Evolutionary conservation across 768 basidiomycete species (phyloP), one percentile per base, ranked within the genome.

Genomic region (Leccinellum albellum): DNA sequence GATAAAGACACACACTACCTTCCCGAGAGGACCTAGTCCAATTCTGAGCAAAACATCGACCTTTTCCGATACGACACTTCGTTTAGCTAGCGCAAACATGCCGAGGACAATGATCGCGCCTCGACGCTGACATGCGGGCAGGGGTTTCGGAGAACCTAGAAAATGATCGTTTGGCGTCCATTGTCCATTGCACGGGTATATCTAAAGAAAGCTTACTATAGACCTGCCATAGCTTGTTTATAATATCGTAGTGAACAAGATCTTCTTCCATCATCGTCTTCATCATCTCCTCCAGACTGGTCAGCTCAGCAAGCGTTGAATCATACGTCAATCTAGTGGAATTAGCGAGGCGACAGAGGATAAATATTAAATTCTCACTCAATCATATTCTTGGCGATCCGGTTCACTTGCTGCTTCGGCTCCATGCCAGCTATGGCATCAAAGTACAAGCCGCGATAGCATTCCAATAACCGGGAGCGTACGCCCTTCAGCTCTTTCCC

Each of bases 101-200:
- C 96, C 92, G n/a, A 99, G 79, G 51, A 98, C 88, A 66, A 95
- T 94, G 63, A 98, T 94, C 0, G 96, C 91, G 0, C 95, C 97
- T 44, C 93, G 83, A n/a, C 96, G 81, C 70, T 98, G 97, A 35
- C 80, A 79, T 59, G 84, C 84, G 0, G 93, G 93, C 32, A 99
- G 78, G 10, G 81, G 78, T 62, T 82, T 82, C 8, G 85, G 80
- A 10, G 87, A 86, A 65, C 89, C 95, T 97, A 37, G 8, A 45
- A 53, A 35, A 37, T 17, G 6, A 28, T 24, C 15, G 44, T 60
- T 17, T 2, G 21, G 15, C 13, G 4, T 33, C 4, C 5, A 6
- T 31, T 28, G 4, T 33, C 4, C 5, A 6, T 31, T 28, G 20
- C 5, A 24, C 8, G n/a, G 2, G 15, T 48, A 29, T 6, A 20